Percentiles rank a stretch among this genome's conserved stretches.
Evolutionary conservation across 192 early-diverging fungal genomes (phyloP).

Genomic region (Lunasporangiospora selenospora): DNA sequence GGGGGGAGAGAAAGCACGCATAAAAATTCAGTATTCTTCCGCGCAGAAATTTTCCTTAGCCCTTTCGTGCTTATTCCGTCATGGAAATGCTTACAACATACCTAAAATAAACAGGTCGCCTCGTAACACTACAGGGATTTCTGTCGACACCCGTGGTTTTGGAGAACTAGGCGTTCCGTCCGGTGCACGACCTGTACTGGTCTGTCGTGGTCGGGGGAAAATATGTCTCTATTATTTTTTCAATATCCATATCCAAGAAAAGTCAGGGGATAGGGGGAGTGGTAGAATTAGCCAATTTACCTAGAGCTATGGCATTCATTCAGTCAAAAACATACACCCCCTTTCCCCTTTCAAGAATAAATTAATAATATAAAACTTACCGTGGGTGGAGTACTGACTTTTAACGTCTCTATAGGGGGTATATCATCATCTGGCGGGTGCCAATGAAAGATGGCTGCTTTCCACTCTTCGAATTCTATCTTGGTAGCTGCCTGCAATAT

Average conservation of each 20-base stretch:
- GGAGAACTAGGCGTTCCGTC: slow-evolving; percentile 6
- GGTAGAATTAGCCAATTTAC: neutral
- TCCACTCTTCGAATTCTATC: slow-evolving; percentile 44
- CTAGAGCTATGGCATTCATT: neutral
- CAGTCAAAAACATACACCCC: no score
- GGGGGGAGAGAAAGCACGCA: no score
- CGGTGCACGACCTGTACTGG: slow-evolving; percentile 19
- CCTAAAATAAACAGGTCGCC: slow-evolving; percentile 38
- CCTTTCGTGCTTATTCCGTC: no score
- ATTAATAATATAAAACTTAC: no score
- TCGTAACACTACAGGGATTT: slow-evolving; percentile 20
- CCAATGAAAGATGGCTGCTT: slow-evolving; percentile 40
- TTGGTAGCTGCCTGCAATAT: slow-evolving; percentile 41
- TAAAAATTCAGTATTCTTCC: no score
- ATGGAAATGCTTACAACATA: no score
- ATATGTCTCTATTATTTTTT: slow-evolving; percentile 26
- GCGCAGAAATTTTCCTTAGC: no score
- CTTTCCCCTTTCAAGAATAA: no score
- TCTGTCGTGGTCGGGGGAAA: slow-evolving; percentile 19
- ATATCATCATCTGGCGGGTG: slow-evolving; percentile 44
- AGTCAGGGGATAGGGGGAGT: neutral
- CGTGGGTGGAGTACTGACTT: slow-evolving; percentile 18
- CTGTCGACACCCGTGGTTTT: slow-evolving; percentile 24
- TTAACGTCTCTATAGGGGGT: slow-evolving; percentile 28
- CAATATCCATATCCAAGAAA: no score